These are phyloP conservation scores for Neoboletus brunneissimus DNA, from an alignment of 768 basidiomycete species.

Conservation along the genomic window DNA sequence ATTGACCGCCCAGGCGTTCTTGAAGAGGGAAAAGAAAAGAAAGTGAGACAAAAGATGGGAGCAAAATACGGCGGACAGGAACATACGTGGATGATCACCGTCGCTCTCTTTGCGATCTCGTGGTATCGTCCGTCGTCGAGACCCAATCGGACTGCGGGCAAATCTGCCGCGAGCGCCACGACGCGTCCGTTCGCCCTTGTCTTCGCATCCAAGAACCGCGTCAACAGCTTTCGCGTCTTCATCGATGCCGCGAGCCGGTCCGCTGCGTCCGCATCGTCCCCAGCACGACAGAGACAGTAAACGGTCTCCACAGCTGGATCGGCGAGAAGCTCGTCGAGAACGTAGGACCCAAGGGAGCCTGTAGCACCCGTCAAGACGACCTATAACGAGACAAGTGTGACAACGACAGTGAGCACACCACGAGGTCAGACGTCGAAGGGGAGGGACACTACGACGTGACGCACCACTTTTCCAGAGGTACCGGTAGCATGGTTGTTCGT, in stretches of 20 bases:
- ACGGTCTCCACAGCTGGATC: conserved; percentile 39
- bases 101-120: conserved; percentile 34
- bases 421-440: background rate
- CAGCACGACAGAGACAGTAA: conserved; percentile 51
- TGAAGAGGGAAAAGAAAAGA: background rate
- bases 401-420: background rate
- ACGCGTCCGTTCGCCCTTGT: conserved; percentile 26
- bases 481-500: conserved; percentile 7
- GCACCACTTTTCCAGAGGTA: conserved; percentile 15
- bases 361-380: conserved; percentile 51
- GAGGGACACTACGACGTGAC: background rate
- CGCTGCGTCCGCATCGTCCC: conserved; percentile 41
- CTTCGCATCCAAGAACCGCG: conserved; percentile 1
- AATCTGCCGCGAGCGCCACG: conserved; percentile 42
- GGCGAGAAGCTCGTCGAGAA: conserved; percentile 44
- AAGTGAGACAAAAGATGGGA: background rate
- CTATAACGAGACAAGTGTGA: background rate
- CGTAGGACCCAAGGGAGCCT: conserved; percentile 53
- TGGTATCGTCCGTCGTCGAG: conserved; percentile 37
- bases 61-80: no score
- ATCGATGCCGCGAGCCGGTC: conserved; percentile 43
- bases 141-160: conserved; percentile 41
- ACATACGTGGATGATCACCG: conserved; percentile 46
- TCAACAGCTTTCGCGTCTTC: conserved; percentile 32
- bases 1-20: conserved; percentile 60